Evolutionary conservation across 352 stramenopile genomes (phyloP).

Genomic region (Pythium pyrilobum): DNA sequence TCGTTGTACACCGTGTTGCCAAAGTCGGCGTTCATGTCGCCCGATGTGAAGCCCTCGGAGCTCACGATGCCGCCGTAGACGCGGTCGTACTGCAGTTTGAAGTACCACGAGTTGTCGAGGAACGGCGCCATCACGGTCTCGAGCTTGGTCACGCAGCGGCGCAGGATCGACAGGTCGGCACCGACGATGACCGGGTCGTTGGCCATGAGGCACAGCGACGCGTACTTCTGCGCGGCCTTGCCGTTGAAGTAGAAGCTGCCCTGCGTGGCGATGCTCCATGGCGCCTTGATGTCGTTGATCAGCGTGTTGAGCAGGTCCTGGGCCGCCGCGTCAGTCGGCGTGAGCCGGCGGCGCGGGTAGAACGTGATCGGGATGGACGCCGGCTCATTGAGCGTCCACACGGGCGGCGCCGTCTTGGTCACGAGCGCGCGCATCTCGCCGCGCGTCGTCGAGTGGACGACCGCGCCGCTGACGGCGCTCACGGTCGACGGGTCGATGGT

Average conservation of each 20-base stretch:
- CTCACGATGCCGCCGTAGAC: slow-evolving; percentile 60
- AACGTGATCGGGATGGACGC: slow-evolving; percentile 44
- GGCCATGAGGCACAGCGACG: slow-evolving; percentile 66
- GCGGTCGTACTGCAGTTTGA: slow-evolving; percentile 56
- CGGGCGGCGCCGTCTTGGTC: slow-evolving; percentile 30
- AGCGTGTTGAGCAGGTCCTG: slow-evolving; percentile 43
- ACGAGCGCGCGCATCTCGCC: slow-evolving; percentile 49
- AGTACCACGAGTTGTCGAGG: slow-evolving; percentile 59
- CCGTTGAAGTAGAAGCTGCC: slow-evolving; percentile 77
- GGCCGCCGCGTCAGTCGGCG: slow-evolving; percentile 23
- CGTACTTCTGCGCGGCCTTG: slow-evolving; percentile 72
- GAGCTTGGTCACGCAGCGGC: slow-evolving; percentile 58
- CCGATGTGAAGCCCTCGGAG: slow-evolving; percentile 45
- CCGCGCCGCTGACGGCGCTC: slow-evolving; percentile 25
- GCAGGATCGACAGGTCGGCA: slow-evolving; percentile 45
- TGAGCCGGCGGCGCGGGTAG: slow-evolving; percentile 46
- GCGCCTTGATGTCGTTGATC: slow-evolving; percentile 40
- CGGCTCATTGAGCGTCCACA: slow-evolving; percentile 46
- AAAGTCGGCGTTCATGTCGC: slow-evolving; percentile 59
- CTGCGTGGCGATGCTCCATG: slow-evolving; percentile 41
- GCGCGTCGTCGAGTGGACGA: slow-evolving; percentile 42
- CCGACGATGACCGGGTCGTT: slow-evolving; percentile 62
- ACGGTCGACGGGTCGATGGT: slow-evolving; percentile 40
- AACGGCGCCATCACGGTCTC: slow-evolving; percentile 47
- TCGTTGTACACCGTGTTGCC: slow-evolving; percentile 77